Evolutionary conservation across 805 yeast species (phyloP), one percentile per base, ranked within the genome.

Genomic region (Priceomyces melissophilus): DNA sequence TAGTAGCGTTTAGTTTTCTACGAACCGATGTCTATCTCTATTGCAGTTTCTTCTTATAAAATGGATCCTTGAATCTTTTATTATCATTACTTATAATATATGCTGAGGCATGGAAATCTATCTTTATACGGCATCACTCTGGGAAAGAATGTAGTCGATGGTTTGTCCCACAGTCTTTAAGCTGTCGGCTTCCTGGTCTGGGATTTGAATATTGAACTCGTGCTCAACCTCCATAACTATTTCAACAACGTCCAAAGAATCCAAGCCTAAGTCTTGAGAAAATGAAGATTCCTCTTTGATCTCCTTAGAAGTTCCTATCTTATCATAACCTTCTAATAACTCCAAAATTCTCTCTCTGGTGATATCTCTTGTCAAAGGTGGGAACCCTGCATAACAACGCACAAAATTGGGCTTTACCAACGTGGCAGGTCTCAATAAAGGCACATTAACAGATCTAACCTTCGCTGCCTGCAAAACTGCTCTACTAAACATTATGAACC

Each of bases 271-370:
- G 48, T 69, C 75, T 41, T 63, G 67, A 14, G 57, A 54, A 51
- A 58, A 69, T 8, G 69, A 52, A 4, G 69, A 52, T 13, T 53
- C 51, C 43, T 69, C 75, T 30, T 57, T 57, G 47, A 69, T 62
- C 30, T 63, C 69, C 44, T 64, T 67, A 37, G 58, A 47, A 27
- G 45, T 16, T 32, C 69, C 70, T 14, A 78, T 71, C 55, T 81
- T 81, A 50, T 76, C 82, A 62, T 76, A 81, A 7, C 83, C 79
- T 60, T 81, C 85, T 47, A 82, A 69, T 53, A 82, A 63, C 54
- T 81, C 86, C 41, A 79, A 55, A 41, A 82, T 69, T 67, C 88
- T 74, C 52, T 79, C 83, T 39, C 67, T 68, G 40, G 83, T 78
- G 30, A 76, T 58, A n/a, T 81, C 86, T 58, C 75, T 77, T 33